Evolutionary conservation across 768 basidiomycete species (phyloP).

Genomic region (Boletus speciosus): DNA sequence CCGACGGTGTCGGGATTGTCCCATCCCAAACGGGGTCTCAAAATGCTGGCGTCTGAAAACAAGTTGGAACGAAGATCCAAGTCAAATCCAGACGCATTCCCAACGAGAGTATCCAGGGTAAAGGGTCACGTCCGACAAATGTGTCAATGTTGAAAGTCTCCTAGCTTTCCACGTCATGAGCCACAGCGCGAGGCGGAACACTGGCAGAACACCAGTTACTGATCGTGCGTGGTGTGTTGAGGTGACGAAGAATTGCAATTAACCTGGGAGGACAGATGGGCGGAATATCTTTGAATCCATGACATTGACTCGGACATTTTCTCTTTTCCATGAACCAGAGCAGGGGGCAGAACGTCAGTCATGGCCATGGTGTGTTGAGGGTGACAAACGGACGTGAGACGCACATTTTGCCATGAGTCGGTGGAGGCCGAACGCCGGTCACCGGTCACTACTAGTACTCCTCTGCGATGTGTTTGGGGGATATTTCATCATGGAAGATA

Average conservation of each 20-base stretch:
- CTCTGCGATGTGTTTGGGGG: background rate
- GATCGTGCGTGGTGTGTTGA: background rate
- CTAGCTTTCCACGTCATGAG: background rate
- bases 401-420: background rate
- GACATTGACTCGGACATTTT: background rate
- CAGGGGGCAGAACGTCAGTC: background rate
- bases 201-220: background rate
- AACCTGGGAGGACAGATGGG: background rate
- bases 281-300: no score
- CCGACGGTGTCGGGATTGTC: background rate
- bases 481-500: background rate
- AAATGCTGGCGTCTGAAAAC: background rate
- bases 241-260: background rate
- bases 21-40: background rate
- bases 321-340: no score
- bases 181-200: background rate
- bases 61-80: background rate
- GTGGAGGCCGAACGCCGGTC: background rate
- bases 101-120: background rate
- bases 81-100: background rate
- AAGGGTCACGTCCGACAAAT: background rate
- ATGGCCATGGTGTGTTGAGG: background rate
- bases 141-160: background rate
- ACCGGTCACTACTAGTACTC: background rate
- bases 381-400: background rate